Percentiles rank a stretch among this genome's conserved stretches.
Conservation (phyloP, 495 filamentous ascomycete species). For the Corynascus novoguineensis region DNA sequence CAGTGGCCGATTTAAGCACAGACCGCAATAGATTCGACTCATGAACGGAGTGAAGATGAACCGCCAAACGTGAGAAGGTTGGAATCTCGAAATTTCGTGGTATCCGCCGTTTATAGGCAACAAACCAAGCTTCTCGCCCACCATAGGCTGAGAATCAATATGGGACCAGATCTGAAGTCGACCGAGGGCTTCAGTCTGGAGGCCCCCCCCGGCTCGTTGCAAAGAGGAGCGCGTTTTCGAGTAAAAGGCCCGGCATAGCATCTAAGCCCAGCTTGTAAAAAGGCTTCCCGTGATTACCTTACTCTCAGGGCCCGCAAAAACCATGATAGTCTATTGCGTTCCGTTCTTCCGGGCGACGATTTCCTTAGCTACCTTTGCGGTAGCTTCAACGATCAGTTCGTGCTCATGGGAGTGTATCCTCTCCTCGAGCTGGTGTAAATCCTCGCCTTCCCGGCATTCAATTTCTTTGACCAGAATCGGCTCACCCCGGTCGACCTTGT, state of each 20-base stretch:
- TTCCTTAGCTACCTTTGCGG: constrained; percentile 48
- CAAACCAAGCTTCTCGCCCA: too few relatives aligned
- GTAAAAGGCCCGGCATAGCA: too few relatives aligned
- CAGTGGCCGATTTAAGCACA: not conserved
- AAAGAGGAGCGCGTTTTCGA: too few relatives aligned
- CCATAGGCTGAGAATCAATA: too few relatives aligned
- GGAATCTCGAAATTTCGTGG: too few relatives aligned
- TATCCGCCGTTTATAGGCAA: too few relatives aligned
- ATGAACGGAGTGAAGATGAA: too few relatives aligned
- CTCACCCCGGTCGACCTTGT: constrained; percentile 74
- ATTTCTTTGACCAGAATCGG: constrained; percentile 70
- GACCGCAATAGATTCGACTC: not conserved
- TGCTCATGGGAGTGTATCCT: constrained; percentile 70
- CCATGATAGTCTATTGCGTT: constrained; percentile 16
- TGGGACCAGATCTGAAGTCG: too few relatives aligned
- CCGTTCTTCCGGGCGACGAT: constrained; percentile 24
- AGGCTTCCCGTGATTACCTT: not conserved
- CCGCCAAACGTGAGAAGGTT: too few relatives aligned
- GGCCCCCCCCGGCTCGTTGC: too few relatives aligned
- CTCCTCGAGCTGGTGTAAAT: constrained; percentile 58
- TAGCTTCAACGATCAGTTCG: constrained; percentile 61
- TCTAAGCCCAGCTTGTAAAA: not conserved
- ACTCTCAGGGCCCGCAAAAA: not conserved
- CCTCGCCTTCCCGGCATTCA: constrained; percentile 61
- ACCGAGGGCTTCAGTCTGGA: too few relatives aligned